Evolutionary conservation across 768 basidiomycete genomes (phyloP), one percentile per base, ranked within the genome.

Genomic region (Terana coerulea): DNA sequence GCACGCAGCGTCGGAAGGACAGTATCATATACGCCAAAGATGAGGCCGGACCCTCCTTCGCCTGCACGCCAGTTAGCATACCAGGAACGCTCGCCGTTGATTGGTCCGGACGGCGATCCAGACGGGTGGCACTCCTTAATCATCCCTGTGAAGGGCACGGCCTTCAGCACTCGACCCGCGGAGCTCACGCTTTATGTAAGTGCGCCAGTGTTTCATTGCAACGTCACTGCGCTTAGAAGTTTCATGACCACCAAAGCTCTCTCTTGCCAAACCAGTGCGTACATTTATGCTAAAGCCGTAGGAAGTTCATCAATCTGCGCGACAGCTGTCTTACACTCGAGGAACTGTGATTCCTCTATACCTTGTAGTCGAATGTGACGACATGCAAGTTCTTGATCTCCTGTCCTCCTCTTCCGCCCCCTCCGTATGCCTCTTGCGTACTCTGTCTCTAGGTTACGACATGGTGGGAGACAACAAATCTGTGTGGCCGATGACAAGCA

Each of bases 101-200:
- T 57, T 15, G 64, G 60, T 1, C 60, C 58, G 1, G 59, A 61
- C 21, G 57, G 45, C 3, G 64, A 65, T 19, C 60, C 61, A 0
- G 60, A 60, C 14, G 64, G 61, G 15, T 65, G 64, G 64, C 54
- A 57, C 35, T 47, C 54, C 12, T 44, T 60, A 17, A 35, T 60
- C 3, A 33, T 59, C 12, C 19, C 12, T 2, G 29, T 60, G 2
- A 36, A 42, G 12, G 64, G 64, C 7, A 52, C 36, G 19, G 36
- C 61, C 10, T 65, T 65, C 57, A 59, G 53, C 25, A 54, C 43
- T 14, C 43, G 29, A 28, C 17, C 22, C 11, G 43, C 19, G 5
- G 43, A 44, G 43, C 22, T 44, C 1, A 30, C 12, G 1, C 46
- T 25, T 26, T 36, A 22, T 3, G 49, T 51, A 30, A 41, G 49